These are phyloP conservation scores for Phytophthora pini DNA, from an alignment of 352 stramenopile species.

Conservation along the genomic window DNA sequence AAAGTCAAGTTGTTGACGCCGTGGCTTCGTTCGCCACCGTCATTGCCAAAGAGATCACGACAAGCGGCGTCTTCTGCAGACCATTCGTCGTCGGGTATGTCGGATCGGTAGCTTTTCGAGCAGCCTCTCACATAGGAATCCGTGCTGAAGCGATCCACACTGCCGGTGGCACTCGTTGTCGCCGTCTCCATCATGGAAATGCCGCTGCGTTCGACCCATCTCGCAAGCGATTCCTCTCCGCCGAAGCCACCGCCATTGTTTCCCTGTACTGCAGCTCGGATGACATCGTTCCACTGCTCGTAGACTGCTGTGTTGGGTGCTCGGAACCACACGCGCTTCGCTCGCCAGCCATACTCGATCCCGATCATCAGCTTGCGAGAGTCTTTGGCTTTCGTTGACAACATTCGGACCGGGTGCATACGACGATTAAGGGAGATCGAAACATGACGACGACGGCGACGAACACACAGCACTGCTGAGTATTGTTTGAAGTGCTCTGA, in stretches of 20 bases:
- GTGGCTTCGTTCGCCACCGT: not conserved
- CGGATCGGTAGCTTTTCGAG: constrained; percentile 31
- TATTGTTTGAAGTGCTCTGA: constrained; percentile 21
- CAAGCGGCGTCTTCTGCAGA: constrained; percentile 13
- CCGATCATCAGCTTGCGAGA: constrained; percentile 26
- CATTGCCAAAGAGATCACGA: constrained; percentile 12
- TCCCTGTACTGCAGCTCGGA: constrained; percentile 30
- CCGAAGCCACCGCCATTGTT: constrained; percentile 5
- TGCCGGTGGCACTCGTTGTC: constrained; percentile 13
- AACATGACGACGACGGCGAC: constrained; percentile 21
- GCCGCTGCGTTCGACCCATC: constrained; percentile 24
- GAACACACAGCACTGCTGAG: constrained; percentile 28
- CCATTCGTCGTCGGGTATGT: constrained; percentile 39
- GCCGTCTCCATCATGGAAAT: constrained; percentile 26
- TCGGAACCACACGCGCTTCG: constrained; percentile 29
- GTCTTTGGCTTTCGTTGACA: constrained; percentile 26
- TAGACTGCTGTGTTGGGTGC: constrained; percentile 27
- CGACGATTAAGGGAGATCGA: constrained; percentile 32
- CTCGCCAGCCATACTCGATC: constrained; percentile 32
- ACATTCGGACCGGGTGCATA: constrained; percentile 32
- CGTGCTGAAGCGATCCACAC: constrained; percentile 17
- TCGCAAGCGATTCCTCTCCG: constrained; percentile 19
- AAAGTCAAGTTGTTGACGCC: constrained; percentile 15
- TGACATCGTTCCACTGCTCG: constrained; percentile 35
- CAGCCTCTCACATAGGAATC: constrained; percentile 27